These are phyloP conservation scores for Gnomoniopsis smithogilvyi DNA, from an alignment of 2,329 filamentous ascomycete genomes.

Conservation along the genomic window DNA sequence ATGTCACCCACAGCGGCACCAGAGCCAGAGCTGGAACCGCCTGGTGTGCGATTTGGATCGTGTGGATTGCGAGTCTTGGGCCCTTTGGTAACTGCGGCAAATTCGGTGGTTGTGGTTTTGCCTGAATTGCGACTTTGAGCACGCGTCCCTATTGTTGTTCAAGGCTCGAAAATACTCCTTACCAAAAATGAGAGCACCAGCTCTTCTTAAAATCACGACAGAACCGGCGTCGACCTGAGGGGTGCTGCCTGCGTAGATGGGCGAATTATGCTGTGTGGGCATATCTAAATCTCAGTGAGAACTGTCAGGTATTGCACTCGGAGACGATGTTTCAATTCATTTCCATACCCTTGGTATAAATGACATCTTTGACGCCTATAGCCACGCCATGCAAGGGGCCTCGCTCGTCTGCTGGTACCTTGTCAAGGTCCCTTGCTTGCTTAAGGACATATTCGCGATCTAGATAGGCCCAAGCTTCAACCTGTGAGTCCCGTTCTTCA, in stretches of 20 bases:
- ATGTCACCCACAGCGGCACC: constrained; percentile 64
- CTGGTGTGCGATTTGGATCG: constrained; percentile 51
- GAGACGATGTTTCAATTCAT: neutral
- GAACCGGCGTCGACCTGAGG: constrained; percentile 49
- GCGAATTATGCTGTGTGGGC: constrained; percentile 55
- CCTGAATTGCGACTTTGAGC: constrained; percentile 22
- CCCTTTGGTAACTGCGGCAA: constrained; percentile 54
- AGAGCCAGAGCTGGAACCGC: constrained; percentile 66
- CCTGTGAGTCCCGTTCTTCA: constrained; percentile 37
- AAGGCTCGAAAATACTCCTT: neutral
- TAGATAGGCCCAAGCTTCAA: constrained; percentile 50
- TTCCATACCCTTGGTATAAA: constrained; percentile 45
- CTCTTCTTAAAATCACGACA: constrained; percentile 48
- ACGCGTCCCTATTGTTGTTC: neutral
- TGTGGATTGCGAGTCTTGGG: constrained; percentile 57
- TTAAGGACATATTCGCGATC: constrained; percentile 42
- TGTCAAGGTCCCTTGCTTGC: constrained; percentile 50
- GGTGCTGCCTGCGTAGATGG: constrained; percentile 46
- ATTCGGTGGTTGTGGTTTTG: constrained; percentile 62
- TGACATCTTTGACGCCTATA: constrained; percentile 59
- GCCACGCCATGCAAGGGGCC: constrained; percentile 56
- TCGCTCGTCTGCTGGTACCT: constrained; percentile 41
- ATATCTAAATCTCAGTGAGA: constrained; percentile 32
- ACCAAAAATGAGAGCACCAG: constrained; percentile 53
- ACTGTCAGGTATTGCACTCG: neutral